A percentile compares a stretch with the other conserved stretches of the same genome.
Conservation (phyloP, 177 flowering plant species). For the Vitis hybrid region DNA sequence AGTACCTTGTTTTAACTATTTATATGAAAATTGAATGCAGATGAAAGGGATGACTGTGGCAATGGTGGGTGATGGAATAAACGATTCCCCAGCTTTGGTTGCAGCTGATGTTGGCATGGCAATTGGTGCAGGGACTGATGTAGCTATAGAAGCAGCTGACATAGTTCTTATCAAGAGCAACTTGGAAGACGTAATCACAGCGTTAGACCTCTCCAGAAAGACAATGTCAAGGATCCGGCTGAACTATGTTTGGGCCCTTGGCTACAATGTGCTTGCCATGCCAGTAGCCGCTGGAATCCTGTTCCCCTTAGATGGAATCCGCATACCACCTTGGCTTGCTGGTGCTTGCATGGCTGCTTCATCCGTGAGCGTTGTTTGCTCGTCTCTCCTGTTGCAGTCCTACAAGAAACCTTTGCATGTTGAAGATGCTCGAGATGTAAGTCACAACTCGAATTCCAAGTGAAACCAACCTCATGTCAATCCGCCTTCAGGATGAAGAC, state of each 20-base stretch:
- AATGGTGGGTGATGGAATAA: slow-evolving; percentile 98
- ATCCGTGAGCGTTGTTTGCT: slow-evolving; percentile 87
- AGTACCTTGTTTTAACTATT: background rate
- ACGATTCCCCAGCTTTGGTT: slow-evolving; percentile 88
- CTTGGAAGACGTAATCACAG: slow-evolving; percentile 88
- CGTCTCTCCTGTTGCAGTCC: slow-evolving; percentile 77
- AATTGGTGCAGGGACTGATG: slow-evolving; percentile 93
- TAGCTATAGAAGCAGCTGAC: slow-evolving; percentile 96
- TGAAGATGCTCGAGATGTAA: slow-evolving; percentile 16
- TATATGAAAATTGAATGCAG: slow-evolving; percentile 33
- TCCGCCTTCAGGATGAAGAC: too few relatives aligned
- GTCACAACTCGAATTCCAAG: background rate
- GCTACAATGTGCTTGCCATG: slow-evolving; percentile 83
- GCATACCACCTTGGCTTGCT: slow-evolving; percentile 95
- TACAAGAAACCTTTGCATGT: slow-evolving; percentile 69
- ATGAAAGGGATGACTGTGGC: slow-evolving; percentile 66
- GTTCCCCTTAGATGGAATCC: slow-evolving; percentile 79
- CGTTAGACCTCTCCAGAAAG: slow-evolving; percentile 83
- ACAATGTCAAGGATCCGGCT: slow-evolving; percentile 73
- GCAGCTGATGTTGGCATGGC: slow-evolving; percentile 98
- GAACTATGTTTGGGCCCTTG: slow-evolving; percentile 92
- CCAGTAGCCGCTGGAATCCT: slow-evolving; percentile 85
- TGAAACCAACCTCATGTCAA: background rate
- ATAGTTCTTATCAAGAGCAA: slow-evolving; percentile 84
- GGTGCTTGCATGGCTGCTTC: slow-evolving; percentile 99